A percentile compares a stretch with the other conserved stretches of the same genome.
These are phyloP conservation scores for Rhododendron ovatum DNA, from an alignment of 148 eudicot genomes.

Conservation along the genomic window DNA sequence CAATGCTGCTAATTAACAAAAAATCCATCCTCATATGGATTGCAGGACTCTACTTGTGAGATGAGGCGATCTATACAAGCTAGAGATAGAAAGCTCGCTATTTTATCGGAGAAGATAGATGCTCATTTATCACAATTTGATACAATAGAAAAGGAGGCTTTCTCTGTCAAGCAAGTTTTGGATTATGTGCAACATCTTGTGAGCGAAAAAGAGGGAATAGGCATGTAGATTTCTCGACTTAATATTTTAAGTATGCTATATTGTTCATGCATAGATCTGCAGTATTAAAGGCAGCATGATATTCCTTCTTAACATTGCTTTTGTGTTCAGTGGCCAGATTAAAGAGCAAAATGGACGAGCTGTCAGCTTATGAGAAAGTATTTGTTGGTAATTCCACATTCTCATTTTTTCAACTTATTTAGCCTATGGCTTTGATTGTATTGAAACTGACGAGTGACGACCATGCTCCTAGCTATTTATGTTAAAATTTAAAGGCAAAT, in stretches of 20 bases:
- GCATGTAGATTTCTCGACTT: slow-evolving; percentile 29
- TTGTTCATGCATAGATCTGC: slow-evolving; percentile 6
- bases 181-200: slow-evolving; percentile 33
- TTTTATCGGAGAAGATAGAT: slow-evolving; percentile 44
- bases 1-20: neutral
- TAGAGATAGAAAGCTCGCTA: slow-evolving; percentile 38
- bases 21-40: neutral
- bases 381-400: slow-evolving; percentile 38
- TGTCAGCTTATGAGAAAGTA: slow-evolving; percentile 37
- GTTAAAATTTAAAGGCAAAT: neutral
- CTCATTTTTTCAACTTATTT: neutral
- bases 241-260: neutral
- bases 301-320: slow-evolving; percentile 4
- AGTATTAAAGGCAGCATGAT: neutral
- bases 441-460: neutral
- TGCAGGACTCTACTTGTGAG: slow-evolving; percentile 50
- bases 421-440: neutral
- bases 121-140: slow-evolving; percentile 34
- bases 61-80: slow-evolving; percentile 46
- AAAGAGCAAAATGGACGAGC: slow-evolving; percentile 40
- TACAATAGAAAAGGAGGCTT: slow-evolving; percentile 49
- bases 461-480: neutral
- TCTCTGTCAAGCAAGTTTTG: slow-evolving; percentile 37
- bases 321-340: slow-evolving; percentile 44
- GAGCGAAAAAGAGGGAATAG: slow-evolving; percentile 40